Base-by-base conservation (phyloP, 2,329 filamentous ascomycete genomes). In the Exutisphaerella laricina region DNA sequence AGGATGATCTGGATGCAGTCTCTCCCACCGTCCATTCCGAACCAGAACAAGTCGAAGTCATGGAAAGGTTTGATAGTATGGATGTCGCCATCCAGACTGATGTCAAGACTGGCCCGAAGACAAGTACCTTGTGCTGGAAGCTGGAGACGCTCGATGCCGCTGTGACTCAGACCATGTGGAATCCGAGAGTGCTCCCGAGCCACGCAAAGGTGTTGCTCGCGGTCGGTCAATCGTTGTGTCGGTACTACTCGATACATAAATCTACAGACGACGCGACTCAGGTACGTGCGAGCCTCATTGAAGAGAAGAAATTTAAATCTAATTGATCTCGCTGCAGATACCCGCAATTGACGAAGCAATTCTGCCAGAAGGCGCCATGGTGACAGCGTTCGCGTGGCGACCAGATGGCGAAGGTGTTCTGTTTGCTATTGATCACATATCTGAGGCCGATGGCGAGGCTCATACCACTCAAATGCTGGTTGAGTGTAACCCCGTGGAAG, bases 361-460 rank as follows among this genome's bases (percentile, higher is more conserved):
- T 30, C 16, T 64, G 34, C 50, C 53, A 7, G 35, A 49, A 3
- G 50, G 56, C 21, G 55, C 56, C 6, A 46, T 51, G 13, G 54
- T 64, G 12, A 64, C 60, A 6, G 62, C 61, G 18, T 46, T 49
- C 6, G 52, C 59, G n/a, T 65, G 62, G 62, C 60, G 60, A 47
- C 61, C 61, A 4, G 53, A 55, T 18, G 62, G 60, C 4, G 51
- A 54, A 17, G 57, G 55, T 26, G 56, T 54, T 10, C 55, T 54
- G 2, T 63, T 54, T 39, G 62, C 60, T 8, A 37, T 61, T 6
- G 55, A 64, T 13, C 41, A 30, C 5, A 26, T 54, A 9, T 45
- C 48, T 12, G 29, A 50, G 8, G 41, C 48, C n/a, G 54, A 53
- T 20, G 58, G 51, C 3, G 45, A 46, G 14, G 39, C 49, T 23